Conservation (phyloP, 768 basidiomycete species). For the Rhizopogon vinicolor region DNA sequence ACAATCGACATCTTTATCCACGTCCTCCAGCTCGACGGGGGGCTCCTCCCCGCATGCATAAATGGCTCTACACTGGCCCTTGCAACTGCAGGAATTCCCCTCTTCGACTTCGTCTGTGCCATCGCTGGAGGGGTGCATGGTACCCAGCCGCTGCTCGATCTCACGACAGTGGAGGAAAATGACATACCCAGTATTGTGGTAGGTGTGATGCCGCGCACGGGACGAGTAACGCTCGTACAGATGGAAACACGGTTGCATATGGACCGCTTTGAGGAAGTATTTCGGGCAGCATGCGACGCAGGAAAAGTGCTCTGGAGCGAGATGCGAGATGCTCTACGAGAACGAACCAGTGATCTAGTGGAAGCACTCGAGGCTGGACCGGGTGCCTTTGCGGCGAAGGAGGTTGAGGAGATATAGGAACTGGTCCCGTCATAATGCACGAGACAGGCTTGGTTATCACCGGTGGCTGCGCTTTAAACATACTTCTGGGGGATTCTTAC, state of each 20-base stretch:
- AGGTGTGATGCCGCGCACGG: slow-evolving; percentile 84
- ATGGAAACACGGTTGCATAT: slow-evolving; percentile 95
- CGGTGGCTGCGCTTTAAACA: too few relatives aligned
- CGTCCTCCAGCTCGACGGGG: slow-evolving; percentile 92
- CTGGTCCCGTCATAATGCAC: too few relatives aligned
- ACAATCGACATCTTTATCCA: slow-evolving; percentile 94
- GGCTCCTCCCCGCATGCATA: slow-evolving; percentile 84
- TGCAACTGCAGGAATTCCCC: slow-evolving; percentile 83
- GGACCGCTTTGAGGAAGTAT: slow-evolving; percentile 88
- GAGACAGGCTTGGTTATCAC: too few relatives aligned
- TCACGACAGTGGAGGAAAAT: slow-evolving; percentile 85
- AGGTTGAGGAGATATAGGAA: slow-evolving; percentile 14
- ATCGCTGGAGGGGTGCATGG: slow-evolving; percentile 86
- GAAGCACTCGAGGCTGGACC: slow-evolving; percentile 52
- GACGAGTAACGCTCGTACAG: slow-evolving; percentile 80
- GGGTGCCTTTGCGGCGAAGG: slow-evolving; percentile 25
- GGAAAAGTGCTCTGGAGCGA: slow-evolving; percentile 74
- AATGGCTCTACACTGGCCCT: slow-evolving; percentile 94
- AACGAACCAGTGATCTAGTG: slow-evolving; percentile 58
- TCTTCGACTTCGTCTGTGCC: slow-evolving; percentile 88
- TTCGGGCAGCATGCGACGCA: slow-evolving; percentile 73
- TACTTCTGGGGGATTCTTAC: too few relatives aligned
- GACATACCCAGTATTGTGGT: slow-evolving; percentile 87
- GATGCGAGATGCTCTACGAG: slow-evolving; percentile 72
- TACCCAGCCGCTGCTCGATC: slow-evolving; percentile 77